Evolutionary conservation across 495 filamentous ascomycete species (phyloP), one percentile per base, ranked within the genome.

Genomic region (Neurospora sp.): DNA sequence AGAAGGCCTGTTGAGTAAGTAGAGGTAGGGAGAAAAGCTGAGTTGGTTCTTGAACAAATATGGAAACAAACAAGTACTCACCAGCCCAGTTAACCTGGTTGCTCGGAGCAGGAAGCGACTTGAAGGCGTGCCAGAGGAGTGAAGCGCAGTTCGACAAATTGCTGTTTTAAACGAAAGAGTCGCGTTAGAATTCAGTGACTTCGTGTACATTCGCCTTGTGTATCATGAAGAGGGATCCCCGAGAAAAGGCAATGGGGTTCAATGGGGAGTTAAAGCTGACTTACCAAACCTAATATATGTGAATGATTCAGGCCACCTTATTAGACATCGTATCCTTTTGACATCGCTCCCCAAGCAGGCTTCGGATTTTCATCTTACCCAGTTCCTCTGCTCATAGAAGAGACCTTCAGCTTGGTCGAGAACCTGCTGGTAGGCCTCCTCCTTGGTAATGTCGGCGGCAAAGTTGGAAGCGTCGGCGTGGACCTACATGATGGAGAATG

Each of bases 401-500:
- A 98, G 84, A 20, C 89, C 89, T 73, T 87, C 85, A 6, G 91
- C 88, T 76, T 94, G 89, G 40, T 91, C 83, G 8, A 94, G 81
- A 11, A 97, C 87, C 77, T 94, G 91, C 37, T 86, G 82, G 78
- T 96, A 97, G 68, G 91, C 89, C 73, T 94, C 88, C 75, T 87
- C 85, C 81, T 97, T 97, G 69, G 87, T 90, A 59, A 89, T 76
- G 42, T 84, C 87, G 5, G 82, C 76, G 44, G 84, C 83, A 82
- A 97, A 97, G 75, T 87, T 92, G 27, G 93, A 93, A 35, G 92
- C 87, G 77, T 97, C 93, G 68, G 94, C 93, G 84, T 97, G 94
- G 68, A 94, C 92, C 94, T 97, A 71, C 42, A 16, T 37, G 27
- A 38, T 22, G 11, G 7, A 59, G 16, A 20, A 20, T 14, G 70